Percentiles rank a stretch among this genome's conserved stretches.
phyloP scores from a whole-genome alignment of 2,329 filamentous ascomycete genomes.

The Penicillium olsonii region DNA sequence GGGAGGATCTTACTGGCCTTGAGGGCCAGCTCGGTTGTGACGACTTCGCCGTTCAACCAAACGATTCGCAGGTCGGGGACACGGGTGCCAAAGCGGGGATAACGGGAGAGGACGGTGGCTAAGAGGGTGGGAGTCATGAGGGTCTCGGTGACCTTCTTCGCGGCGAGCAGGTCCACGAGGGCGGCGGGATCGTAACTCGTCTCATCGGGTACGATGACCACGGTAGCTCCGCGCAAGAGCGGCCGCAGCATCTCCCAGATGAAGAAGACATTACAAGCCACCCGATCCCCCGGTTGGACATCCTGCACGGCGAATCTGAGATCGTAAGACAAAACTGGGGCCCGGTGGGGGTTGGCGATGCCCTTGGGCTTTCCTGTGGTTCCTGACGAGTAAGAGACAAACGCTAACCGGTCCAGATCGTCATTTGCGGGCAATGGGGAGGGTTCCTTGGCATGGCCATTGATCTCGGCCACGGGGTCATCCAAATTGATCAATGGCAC shows the following conservation, averaged over 20 bases:
- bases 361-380: conserved; percentile 80
- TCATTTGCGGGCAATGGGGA: conserved; percentile 60
- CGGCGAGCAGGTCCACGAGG: conserved; percentile 68
- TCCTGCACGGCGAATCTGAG: conserved; percentile 71
- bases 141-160: conserved; percentile 72
- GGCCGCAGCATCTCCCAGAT: conserved; percentile 82
- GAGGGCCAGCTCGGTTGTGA: conserved; percentile 73
- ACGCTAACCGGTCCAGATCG: conserved; percentile 72
- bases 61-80: conserved; percentile 68
- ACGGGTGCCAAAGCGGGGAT: conserved; percentile 63
- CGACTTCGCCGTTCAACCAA: conserved; percentile 82
- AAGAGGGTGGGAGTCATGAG: conserved; percentile 81
- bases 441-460: conserved; percentile 46
- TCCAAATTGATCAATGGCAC: conserved; percentile 67
- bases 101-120: conserved; percentile 70
- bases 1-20: conserved; percentile 69
- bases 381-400: conserved; percentile 79
- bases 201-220: conserved; percentile 73
- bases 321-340: conserved; percentile 72
- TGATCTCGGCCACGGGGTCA: conserved; percentile 35
- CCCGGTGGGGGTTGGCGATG: conserved; percentile 76
- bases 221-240: conserved; percentile 72
- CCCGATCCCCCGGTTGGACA: conserved; percentile 69
- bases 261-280: conserved; percentile 88
- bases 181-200: conserved; percentile 75